Evolutionary conservation across 805 yeast species (phyloP).

Genomic region (Cephaloascus fragrans): DNA sequence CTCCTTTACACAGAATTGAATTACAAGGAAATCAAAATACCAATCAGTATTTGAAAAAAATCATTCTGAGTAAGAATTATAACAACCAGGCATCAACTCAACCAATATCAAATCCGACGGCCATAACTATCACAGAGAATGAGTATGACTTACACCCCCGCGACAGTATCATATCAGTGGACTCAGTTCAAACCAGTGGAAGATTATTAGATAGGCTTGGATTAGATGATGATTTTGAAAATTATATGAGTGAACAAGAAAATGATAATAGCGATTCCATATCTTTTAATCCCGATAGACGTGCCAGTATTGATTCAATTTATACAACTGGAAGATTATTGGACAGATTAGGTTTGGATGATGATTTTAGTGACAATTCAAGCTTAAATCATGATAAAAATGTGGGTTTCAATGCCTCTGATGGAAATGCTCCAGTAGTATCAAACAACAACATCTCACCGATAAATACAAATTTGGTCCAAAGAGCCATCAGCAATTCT

Average conservation of each 20-base stretch:
- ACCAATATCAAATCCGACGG: no score
- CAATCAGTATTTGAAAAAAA: neutral
- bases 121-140: no score
- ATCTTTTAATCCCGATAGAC: conserved; percentile 2
- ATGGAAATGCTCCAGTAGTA: conserved; percentile 6
- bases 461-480: no score
- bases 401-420: neutral
- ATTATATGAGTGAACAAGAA: no score
- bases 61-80: neutral
- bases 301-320: conserved; percentile 1
- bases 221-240: conserved; percentile 19
- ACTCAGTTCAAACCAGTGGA: conserved; percentile 17
- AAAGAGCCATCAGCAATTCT: no score
- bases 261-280: neutral
- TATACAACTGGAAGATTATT: neutral
- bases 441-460: no score
- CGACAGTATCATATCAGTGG: conserved; percentile 11
- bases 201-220: conserved; percentile 19
- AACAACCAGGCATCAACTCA: no score
- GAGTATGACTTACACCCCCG: no score
- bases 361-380: conserved; percentile 1
- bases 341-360: neutral
- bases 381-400: neutral
- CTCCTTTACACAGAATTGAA: neutral
- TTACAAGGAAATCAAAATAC: neutral